Base-by-base conservation (phyloP, 768 basidiomycete genomes). In the Amanita rubescens region DNA sequence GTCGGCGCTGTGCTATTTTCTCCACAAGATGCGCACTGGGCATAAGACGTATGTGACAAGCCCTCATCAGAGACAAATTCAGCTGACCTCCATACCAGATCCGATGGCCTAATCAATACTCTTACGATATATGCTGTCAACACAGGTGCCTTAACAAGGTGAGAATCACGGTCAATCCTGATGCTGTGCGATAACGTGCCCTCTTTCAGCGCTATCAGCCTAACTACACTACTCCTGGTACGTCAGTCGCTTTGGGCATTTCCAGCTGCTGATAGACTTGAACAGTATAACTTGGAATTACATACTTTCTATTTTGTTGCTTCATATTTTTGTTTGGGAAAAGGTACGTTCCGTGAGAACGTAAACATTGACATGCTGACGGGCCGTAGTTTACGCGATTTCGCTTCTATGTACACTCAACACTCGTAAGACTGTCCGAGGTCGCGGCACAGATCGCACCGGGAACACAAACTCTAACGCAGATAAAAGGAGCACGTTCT, bases 91-190 rank as follows among this genome's bases (percentile, higher is more conserved):
- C 33, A 14, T 15, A 27, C 12, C 30, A 34, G 81, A 49, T 73
- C 77, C 25, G 75, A 84, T 62, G 73, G 79, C 1, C 65, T 84
- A n/a, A 74, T 85, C 33, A 80, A 77, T 55, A 72, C 60, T 2
- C 65, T 86, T 27, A 79, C 71, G 7, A 59, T 80, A n/a, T 83
- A 83, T 54, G 81, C 83, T 14, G 66, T 85, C 38, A 82, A 80
- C 56, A 85, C 82, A 0, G 84, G 84, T 17, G 67, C 71, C 5
- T 51, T 84, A 47, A 82, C 81, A n/a, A 80, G 80, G 82, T 76
- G 59, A 46, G 63, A 65, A 45, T 43, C 15, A 54, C 22, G 33
- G 2, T 11, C 53, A 17, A n/a, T 15, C 49, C 5, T 6, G 3
- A 35, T 25, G 14, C 4, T 22, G 27, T 14, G 25, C 9, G 19